These are phyloP conservation scores for Poa pratensis DNA, from an alignment of 176 grass and related monocot genomes.

Conservation along the genomic window DNA sequence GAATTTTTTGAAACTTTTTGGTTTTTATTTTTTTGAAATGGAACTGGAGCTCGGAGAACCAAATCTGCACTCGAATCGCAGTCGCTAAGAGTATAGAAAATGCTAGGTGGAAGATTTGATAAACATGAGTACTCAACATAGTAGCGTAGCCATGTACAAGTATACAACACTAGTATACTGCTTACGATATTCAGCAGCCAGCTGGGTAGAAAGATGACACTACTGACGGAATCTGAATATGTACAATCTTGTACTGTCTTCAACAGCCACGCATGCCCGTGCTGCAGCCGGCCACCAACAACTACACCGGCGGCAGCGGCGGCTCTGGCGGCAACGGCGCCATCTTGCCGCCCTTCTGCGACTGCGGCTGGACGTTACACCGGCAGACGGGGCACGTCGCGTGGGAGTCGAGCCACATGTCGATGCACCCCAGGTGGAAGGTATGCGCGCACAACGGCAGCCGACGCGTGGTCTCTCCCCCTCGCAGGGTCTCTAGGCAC, in stretches of 20 bases:
- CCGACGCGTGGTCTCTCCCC: conserved; percentile 44
- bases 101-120: neutral
- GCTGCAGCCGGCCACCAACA: neutral
- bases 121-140: neutral
- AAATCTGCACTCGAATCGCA: too few relatives aligned
- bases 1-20: too few relatives aligned
- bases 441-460: conserved; percentile 63
- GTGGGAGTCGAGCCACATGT: conserved; percentile 60
- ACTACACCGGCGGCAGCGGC: conserved; percentile 42
- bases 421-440: conserved; percentile 73
- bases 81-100: neutral
- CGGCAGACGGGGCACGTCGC: conserved; percentile 74
- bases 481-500: conserved; percentile 56
- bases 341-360: conserved; percentile 9
- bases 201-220: neutral
- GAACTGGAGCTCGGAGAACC: too few relatives aligned
- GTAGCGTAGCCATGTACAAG: neutral
- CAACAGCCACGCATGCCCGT: neutral
- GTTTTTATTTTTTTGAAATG: too few relatives aligned
- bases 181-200: neutral
- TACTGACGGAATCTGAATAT: conserved; percentile 13
- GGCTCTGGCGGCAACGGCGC: neutral
- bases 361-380: conserved; percentile 36
- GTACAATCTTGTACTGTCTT: neutral
- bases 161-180: neutral